Evolutionary conservation across 352 stramenopile species (phyloP).

Genomic region (Phytophthora syringae): DNA sequence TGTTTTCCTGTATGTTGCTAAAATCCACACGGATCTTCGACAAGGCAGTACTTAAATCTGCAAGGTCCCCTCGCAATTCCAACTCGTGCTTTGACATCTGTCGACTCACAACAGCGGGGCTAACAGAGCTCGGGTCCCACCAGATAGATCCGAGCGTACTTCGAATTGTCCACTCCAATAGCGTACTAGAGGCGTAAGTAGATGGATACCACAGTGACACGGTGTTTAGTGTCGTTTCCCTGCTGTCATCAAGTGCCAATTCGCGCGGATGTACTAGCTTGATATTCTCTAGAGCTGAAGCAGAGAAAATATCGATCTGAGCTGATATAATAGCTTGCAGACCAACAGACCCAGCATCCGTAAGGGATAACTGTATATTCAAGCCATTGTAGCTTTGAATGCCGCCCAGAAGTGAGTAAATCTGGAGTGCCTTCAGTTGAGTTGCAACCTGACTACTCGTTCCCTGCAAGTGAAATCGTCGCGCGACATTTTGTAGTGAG

Average conservation of each 20-base stretch:
- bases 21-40: constrained; percentile 21
- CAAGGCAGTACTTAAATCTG: constrained; percentile 23
- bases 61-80: constrained; percentile 12
- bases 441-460: constrained; percentile 2
- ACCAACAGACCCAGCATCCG: background rate
- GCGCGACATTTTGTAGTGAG: constrained; percentile 9
- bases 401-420: constrained; percentile 23
- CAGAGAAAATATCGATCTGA: constrained; percentile 17
- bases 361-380: constrained; percentile 7
- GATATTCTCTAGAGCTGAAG: constrained; percentile 20
- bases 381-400: constrained; percentile 18
- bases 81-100: constrained; percentile 17
- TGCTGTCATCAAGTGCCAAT: constrained; percentile 3
- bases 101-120: constrained; percentile 9
- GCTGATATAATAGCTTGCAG: constrained; percentile 1
- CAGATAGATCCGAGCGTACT: constrained; percentile 14
- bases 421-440: constrained; percentile 13
- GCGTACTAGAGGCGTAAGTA: constrained; percentile 16
- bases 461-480: constrained; percentile 17
- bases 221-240: constrained; percentile 1
- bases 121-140: constrained; percentile 18
- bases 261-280: constrained; percentile 10
- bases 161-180: constrained; percentile 22
- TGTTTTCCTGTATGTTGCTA: background rate
- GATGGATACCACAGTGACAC: constrained; percentile 10